A percentile compares a stretch with the other conserved stretches of the same genome.
phyloP scores from a whole-genome alignment of 1,284 basidiomycete genomes.

The Ceratobasidium sp. region DNA sequence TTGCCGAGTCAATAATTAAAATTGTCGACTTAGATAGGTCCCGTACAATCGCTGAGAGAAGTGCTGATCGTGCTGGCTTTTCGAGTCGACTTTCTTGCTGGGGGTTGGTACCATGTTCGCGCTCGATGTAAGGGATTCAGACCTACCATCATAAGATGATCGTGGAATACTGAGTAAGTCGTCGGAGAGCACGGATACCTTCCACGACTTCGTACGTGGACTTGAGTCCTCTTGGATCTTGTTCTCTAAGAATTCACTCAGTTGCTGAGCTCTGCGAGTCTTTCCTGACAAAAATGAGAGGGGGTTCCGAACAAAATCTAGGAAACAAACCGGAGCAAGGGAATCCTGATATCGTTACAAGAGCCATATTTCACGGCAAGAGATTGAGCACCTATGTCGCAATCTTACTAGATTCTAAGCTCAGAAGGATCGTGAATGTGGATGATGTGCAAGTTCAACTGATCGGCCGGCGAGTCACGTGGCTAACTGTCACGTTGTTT shows the following conservation, averaged over 20 bases:
- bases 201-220: constrained; percentile 56
- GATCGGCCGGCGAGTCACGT: not conserved
- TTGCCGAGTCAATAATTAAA: constrained; percentile 89
- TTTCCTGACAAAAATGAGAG: constrained; percentile 74
- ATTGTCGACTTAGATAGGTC: constrained; percentile 77
- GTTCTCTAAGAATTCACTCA: constrained; percentile 68
- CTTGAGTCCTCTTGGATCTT: constrained; percentile 67
- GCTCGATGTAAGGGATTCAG: not conserved
- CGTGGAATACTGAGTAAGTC: constrained; percentile 73
- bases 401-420: too few relatives aligned
- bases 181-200: constrained; percentile 81
- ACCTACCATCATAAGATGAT: constrained; percentile 78
- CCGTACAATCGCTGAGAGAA: constrained; percentile 89
- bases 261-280: constrained; percentile 73
- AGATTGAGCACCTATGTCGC: too few relatives aligned
- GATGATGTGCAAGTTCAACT: too few relatives aligned
- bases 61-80: constrained; percentile 86
- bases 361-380: too few relatives aligned
- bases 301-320: not conserved
- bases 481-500: not conserved
- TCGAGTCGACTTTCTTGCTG: constrained; percentile 79
- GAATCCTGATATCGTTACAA: constrained; percentile 91
- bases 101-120: not conserved
- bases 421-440: too few relatives aligned
- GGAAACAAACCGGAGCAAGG: constrained; percentile 57